Base-by-base conservation (phyloP, 108 stramenopile species). In the Nannochloropsis gaditana region DNA sequence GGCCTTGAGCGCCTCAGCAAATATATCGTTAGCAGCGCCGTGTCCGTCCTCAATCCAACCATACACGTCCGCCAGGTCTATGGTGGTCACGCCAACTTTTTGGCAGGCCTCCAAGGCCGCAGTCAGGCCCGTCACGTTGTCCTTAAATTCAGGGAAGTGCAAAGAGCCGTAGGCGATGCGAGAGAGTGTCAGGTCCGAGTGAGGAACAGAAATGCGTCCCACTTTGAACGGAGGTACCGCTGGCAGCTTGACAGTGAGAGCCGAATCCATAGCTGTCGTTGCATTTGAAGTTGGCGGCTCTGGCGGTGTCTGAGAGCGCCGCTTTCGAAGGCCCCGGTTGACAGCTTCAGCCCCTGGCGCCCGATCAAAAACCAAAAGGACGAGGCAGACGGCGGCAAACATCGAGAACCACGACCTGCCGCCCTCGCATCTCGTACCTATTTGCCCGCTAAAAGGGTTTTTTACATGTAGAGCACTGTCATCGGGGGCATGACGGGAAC, bases 181-280 rank as follows among this genome's bases (percentile, higher is more conserved):
- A n/a, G 59, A 73, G 59, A 73, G 59, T 15, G 59, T 73, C 59
- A 73, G 59, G 59, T 73, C 59, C 59, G 59, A 73, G 59, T 73
- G 59, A 2, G 59, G 59, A 15, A 73, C 59, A 15, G 59, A 73
- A n/a, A 73, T n/a, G 59, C 59, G 59, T 15, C 59, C 59, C 19
- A 73, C 59, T n/a, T 73, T 73, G 59, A n/a, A 73, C n/a, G 59
- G 59, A n/a, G 59, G 59, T n/a, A 73, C 59, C 19, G 59, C 59
- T 0, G 59, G 19, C 19, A 6, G 59, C 19, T 4, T 73, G 59
- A 73, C 59, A 2, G 59, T 73, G 15, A n/a, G 31, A 31, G 31
- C 31, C 31, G 31, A 0, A 31, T 31, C 31, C 31, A 31, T 31
- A 31, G 31, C 31, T 31, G 31, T 31, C 31, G 31, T 31, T 73